Percentiles rank a stretch among this genome's conserved stretches.
phyloP scores from a whole-genome alignment of 108 stramenopile species.

The Stephanodiscus triporus region DNA sequence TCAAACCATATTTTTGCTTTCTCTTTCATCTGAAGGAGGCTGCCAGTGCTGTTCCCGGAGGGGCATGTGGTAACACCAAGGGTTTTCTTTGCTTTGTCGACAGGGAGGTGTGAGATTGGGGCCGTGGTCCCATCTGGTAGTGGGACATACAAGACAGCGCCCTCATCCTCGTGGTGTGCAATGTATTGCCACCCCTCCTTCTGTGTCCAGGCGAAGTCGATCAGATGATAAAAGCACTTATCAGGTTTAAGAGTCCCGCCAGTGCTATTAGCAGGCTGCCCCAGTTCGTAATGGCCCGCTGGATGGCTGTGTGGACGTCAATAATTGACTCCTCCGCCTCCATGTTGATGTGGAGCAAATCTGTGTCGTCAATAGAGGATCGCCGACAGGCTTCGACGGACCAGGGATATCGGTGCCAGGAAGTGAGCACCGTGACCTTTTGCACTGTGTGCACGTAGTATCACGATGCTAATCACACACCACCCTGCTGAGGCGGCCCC shows the following conservation, averaged over 20 bases:
- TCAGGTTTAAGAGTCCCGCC: conserved; percentile 17
- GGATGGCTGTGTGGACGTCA: background rate
- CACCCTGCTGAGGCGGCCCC: background rate
- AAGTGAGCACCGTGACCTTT: conserved; percentile 9
- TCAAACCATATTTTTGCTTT: background rate
- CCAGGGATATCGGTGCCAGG: background rate
- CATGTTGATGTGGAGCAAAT: conserved; percentile 11
- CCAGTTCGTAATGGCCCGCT: conserved; percentile 3
- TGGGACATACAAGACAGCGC: background rate
- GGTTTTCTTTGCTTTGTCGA: background rate
- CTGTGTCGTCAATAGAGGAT: conserved; percentile 18
- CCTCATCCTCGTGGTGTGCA: background rate
- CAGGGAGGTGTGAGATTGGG: background rate
- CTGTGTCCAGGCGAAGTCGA: background rate
- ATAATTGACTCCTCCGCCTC: background rate
- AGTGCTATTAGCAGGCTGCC: conserved; percentile 6
- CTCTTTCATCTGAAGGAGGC: background rate
- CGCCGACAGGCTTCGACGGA: background rate
- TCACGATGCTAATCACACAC: conserved; percentile 14
- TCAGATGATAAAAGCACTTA: conserved; percentile 19
- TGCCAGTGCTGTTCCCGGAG: background rate
- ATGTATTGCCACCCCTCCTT: conserved; percentile 8
- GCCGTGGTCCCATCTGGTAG: background rate
- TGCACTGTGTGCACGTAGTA: conserved; percentile 8
- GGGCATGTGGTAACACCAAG: conserved; percentile 15